Conservation (phyloP, 495 filamentous ascomycete species). For the Aspergillus cavernicola region DNA sequence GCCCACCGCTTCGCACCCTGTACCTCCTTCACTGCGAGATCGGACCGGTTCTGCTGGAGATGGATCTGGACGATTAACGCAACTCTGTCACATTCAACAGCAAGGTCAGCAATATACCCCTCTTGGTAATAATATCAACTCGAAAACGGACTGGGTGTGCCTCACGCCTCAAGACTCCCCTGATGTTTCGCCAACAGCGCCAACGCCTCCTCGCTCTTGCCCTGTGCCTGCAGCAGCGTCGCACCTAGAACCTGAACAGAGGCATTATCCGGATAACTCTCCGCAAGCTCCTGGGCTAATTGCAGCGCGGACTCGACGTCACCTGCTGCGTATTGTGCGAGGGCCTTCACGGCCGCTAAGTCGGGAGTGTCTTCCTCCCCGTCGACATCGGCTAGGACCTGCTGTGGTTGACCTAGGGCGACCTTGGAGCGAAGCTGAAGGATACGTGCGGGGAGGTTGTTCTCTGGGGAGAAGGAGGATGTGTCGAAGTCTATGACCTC, state of each 20-base stretch:
- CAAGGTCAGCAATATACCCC: no score
- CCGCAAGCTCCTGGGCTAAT: conserved; percentile 62
- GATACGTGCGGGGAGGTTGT: conserved; percentile 72
- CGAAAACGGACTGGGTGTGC: no score
- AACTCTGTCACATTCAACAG: conserved; percentile 37
- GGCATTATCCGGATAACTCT: conserved; percentile 63
- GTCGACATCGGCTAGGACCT: conserved; percentile 64
- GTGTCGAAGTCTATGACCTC: conserved; percentile 78
- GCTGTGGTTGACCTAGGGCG: conserved; percentile 70
- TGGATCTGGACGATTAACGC: conserved; percentile 86
- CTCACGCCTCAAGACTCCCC: conserved; percentile 77
- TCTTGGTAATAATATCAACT: no score
- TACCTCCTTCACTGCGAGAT: conserved; percentile 87
- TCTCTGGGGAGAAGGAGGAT: conserved; percentile 68
- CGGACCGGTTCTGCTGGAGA: conserved; percentile 82
- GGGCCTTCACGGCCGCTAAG: conserved; percentile 69
- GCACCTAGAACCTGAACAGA: conserved; percentile 78
- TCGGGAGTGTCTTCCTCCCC: conserved; percentile 64
- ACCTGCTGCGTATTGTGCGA: conserved; percentile 65
- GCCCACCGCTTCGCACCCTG: conserved; percentile 89
- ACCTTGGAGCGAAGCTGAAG: conserved; percentile 78
- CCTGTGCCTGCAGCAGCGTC: conserved; percentile 72
- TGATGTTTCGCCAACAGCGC: conserved; percentile 75
- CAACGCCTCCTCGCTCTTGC: conserved; percentile 78
- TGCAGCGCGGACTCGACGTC: conserved; percentile 57